Percentiles rank a stretch among this genome's conserved stretches.
Conservation (phyloP, 306 rosid genomes). For the Lathyrus tuberosus region DNA sequence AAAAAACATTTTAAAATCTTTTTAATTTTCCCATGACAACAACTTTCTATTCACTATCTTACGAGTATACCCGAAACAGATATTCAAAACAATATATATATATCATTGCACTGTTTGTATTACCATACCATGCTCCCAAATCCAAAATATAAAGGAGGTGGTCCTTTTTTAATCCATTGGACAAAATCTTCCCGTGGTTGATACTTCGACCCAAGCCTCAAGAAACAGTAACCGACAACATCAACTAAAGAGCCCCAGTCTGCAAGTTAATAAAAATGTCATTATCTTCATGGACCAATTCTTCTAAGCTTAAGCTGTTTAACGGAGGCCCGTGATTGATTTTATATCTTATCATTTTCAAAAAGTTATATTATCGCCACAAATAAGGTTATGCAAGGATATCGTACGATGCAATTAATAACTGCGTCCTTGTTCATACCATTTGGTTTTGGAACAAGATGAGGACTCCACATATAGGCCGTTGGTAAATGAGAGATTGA, state of each 20-base stretch:
- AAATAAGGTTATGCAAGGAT: conserved; percentile 12
- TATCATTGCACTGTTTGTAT: not conserved
- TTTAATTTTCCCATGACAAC: conserved; percentile 4
- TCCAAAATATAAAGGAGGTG: conserved; percentile 86
- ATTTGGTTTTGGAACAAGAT: conserved; percentile 89
- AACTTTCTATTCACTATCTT: conserved; percentile 22
- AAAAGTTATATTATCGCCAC: conserved; percentile 17
- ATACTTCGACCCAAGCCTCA: conserved; percentile 75
- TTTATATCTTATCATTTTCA: conserved; percentile 5
- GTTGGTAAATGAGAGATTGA: conserved; percentile 97
- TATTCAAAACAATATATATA: no score
- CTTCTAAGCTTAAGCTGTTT: conserved; percentile 18
- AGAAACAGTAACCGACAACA: conserved; percentile 93
- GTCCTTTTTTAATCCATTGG: conserved; percentile 78
- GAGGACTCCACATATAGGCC: conserved; percentile 96
- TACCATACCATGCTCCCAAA: conserved; percentile 97
- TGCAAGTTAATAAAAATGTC: conserved; percentile 49
- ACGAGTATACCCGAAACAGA: conserved; percentile 21
- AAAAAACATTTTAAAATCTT: conserved; percentile 1
- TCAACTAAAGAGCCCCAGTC: conserved; percentile 96
- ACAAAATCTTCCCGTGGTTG: conserved; percentile 73
- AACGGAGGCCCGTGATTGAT: not conserved
- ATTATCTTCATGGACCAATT: conserved; percentile 35
- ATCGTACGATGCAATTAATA: conserved; percentile 11
- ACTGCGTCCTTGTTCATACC: conserved; percentile 54